Evolutionary conservation across 2,329 filamentous ascomycete species (phyloP).

Genomic region (Phaeoacremonium minimum): DNA sequence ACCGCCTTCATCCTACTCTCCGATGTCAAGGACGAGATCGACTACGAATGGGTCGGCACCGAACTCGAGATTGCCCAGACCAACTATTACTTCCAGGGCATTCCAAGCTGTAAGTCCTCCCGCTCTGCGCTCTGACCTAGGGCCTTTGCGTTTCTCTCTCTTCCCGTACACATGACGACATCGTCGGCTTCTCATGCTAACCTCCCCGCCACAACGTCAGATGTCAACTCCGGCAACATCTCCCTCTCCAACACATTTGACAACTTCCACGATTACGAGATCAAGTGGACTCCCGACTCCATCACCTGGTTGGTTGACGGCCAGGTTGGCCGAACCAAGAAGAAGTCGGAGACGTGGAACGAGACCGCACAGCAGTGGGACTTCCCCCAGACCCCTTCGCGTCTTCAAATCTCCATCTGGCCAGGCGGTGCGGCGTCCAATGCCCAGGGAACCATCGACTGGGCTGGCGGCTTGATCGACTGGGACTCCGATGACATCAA

Average conservation of each 20-base stretch:
- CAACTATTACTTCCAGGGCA: conserved; percentile 96
- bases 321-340: conserved; percentile 66
- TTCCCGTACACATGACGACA: conserved; percentile 60
- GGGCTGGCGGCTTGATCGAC: conserved; percentile 87
- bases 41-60: conserved; percentile 88
- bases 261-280: conserved; percentile 84
- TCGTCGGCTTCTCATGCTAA: too few species aligned
- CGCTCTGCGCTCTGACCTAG: conserved; percentile 1
- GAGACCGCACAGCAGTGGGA: conserved; percentile 73
- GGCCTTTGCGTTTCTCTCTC: conserved; percentile 1
- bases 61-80: conserved; percentile 78
- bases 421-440: conserved; percentile 80
- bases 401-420: conserved; percentile 94
- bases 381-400: conserved; percentile 87
- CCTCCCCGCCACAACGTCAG: too few species aligned
- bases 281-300: conserved; percentile 84
- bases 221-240: conserved; percentile 72
- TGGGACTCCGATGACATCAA: conserved; percentile 82
- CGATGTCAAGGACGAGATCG: conserved; percentile 96
- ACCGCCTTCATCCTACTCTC: conserved; percentile 94
- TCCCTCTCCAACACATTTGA: conserved; percentile 65
- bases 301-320: conserved; percentile 89
- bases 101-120: conserved; percentile 71
- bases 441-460: conserved; percentile 77
- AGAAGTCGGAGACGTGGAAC: conserved; percentile 83